Evolutionary conservation across 495 filamentous ascomycete species (phyloP).

Genomic region (Pseudevernia furfuracea): DNA sequence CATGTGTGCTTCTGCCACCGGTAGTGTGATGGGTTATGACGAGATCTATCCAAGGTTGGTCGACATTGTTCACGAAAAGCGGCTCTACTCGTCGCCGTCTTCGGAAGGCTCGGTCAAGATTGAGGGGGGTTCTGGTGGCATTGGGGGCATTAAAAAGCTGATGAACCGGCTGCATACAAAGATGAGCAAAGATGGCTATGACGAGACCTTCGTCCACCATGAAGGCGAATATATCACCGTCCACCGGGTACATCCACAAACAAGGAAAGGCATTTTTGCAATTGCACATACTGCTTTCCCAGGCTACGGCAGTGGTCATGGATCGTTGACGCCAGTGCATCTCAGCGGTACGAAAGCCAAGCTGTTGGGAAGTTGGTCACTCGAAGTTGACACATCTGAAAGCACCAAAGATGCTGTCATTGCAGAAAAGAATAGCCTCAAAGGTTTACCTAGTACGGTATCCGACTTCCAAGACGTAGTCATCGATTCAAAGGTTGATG

Average conservation of each 20-base stretch:
- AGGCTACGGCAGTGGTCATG: slow-evolving; percentile 73
- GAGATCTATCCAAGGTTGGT: slow-evolving; percentile 90
- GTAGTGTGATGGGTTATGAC: slow-evolving; percentile 98
- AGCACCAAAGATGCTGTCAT: slow-evolving; percentile 55
- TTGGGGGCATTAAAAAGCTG: slow-evolving; percentile 80
- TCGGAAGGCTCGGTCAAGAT: slow-evolving; percentile 54
- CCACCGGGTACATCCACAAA: slow-evolving; percentile 85
- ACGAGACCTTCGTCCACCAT: slow-evolving; percentile 94
- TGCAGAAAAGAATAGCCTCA: slow-evolving; percentile 60
- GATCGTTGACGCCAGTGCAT: slow-evolving; percentile 64
- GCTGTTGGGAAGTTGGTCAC: slow-evolving; percentile 76
- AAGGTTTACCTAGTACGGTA: slow-evolving; percentile 74
- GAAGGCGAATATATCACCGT: slow-evolving; percentile 94
- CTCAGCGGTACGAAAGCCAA: slow-evolving; percentile 68
- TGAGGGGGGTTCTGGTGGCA: slow-evolving; percentile 55
- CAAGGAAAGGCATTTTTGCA: slow-evolving; percentile 84
- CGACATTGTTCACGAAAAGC: slow-evolving; percentile 80
- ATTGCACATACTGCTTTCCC: slow-evolving; percentile 94
- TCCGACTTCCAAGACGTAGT: slow-evolving; percentile 60
- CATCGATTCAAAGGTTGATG: slow-evolving; percentile 57
- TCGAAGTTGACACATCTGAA: slow-evolving; percentile 69
- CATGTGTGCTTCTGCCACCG: slow-evolving; percentile 90
- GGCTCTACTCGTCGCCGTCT: slow-evolving; percentile 67
- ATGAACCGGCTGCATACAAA: slow-evolving; percentile 85
- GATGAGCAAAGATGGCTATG: slow-evolving; percentile 90